Conservation (phyloP, 768 basidiomycete genomes). For the Termitomyces sp. region DNA sequence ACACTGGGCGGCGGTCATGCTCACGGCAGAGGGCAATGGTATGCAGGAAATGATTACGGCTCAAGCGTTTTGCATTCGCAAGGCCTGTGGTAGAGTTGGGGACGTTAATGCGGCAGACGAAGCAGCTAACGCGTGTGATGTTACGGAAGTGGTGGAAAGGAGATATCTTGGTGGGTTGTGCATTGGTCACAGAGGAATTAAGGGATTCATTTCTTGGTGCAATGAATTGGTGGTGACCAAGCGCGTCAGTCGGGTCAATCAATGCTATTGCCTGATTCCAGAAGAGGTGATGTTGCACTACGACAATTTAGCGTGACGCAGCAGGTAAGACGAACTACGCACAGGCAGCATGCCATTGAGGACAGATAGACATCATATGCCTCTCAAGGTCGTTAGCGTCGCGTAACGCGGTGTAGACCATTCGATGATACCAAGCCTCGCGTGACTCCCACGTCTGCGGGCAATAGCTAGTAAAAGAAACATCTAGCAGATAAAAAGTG, state of each 20-base stretch:
- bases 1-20: slow-evolving; percentile 48
- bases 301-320: not conserved
- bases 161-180: slow-evolving; percentile 35
- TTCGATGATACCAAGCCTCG: slow-evolving; percentile 57
- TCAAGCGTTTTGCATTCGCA: slow-evolving; percentile 42
- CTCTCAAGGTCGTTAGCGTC: slow-evolving; percentile 57
- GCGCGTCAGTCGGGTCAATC: slow-evolving; percentile 59
- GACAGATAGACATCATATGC: slow-evolving; percentile 59
- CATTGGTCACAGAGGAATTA: slow-evolving; percentile 29
- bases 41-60: slow-evolving; percentile 40
- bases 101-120: slow-evolving; percentile 66
- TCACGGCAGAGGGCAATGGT: slow-evolving; percentile 56
- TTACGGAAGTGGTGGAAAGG: slow-evolving; percentile 63
- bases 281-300: slow-evolving; percentile 69
- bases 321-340: slow-evolving; percentile 23
- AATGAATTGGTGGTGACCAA: slow-evolving; percentile 45
- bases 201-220: slow-evolving; percentile 34
- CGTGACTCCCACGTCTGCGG: slow-evolving; percentile 47
- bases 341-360: slow-evolving; percentile 59
- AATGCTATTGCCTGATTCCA: slow-evolving; percentile 63
- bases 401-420: slow-evolving; percentile 60
- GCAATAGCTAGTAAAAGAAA: slow-evolving; percentile 36
- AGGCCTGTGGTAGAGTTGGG: slow-evolving; percentile 52
- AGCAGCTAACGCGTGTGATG: slow-evolving; percentile 52
- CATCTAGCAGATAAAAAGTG: slow-evolving; percentile 55